These are phyloP conservation scores for Picochlorum sp. DNA, from an alignment of 139 green algal genomes.

Conservation along the genomic window DNA sequence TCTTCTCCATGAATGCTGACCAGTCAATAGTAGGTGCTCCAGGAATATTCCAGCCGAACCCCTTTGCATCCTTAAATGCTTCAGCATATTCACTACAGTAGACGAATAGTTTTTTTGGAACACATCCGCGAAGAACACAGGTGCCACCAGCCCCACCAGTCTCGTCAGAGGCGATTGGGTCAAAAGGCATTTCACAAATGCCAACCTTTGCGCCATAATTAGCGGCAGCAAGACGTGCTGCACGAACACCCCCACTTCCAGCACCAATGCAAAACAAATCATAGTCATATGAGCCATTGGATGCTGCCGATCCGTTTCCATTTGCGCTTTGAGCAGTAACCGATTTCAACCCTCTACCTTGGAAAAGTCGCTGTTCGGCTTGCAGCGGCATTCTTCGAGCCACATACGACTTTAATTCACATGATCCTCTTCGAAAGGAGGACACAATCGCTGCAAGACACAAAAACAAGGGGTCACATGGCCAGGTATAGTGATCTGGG, in stretches of 20 bases:
- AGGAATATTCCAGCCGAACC: conserved; percentile 68
- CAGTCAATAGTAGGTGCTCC: background rate
- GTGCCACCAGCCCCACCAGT: conserved; percentile 85
- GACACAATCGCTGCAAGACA: too few relatives aligned
- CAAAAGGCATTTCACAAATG: conserved; percentile 56
- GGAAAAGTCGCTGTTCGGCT: too few relatives aligned
- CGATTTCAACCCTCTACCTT: too few relatives aligned
- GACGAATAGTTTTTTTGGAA: conserved; percentile 98
- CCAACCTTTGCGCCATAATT: conserved; percentile 59
- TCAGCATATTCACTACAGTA: conserved; percentile 78
- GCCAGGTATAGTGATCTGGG: too few relatives aligned
- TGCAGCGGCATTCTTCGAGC: too few relatives aligned
- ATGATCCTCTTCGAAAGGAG: too few relatives aligned
- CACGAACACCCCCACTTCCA: conserved; percentile 62
- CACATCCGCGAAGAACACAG: conserved; percentile 94
- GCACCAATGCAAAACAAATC: conserved; percentile 76
- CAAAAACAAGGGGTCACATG: too few relatives aligned
- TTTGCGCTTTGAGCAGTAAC: too few relatives aligned
- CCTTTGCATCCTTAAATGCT: conserved; percentile 66
- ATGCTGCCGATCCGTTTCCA: background rate
- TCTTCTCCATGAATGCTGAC: conserved; percentile 54
- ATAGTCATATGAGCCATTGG: too few relatives aligned
- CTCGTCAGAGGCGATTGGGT: conserved; percentile 50
- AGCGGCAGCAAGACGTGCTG: conserved; percentile 44
- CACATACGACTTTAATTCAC: too few relatives aligned